A percentile compares a stretch with the other conserved stretches of the same genome.
phyloP scores from a whole-genome alignment of 2,329 filamentous ascomycete species.

The Cercospora zeina region DNA sequence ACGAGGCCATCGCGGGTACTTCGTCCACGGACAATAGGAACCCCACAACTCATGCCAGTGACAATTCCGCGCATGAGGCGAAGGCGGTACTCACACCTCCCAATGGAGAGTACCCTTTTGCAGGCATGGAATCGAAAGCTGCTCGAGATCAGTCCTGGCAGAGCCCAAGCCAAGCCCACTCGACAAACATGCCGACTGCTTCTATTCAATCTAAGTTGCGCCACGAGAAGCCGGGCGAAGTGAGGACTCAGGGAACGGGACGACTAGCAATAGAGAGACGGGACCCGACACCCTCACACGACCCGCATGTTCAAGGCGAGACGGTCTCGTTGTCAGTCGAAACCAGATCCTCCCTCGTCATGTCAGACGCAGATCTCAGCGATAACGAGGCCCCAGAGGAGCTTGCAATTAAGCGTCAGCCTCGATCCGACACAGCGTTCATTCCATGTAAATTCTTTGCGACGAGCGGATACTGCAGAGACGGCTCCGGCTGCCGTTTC shows the following conservation, averaged over 20 bases:
- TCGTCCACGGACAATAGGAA: not conserved
- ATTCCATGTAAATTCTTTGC: constrained; percentile 38
- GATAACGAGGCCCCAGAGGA: constrained; percentile 41
- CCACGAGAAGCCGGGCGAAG: not conserved
- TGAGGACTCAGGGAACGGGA: not conserved
- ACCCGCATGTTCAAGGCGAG: not conserved
- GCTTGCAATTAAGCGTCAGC: constrained; percentile 41
- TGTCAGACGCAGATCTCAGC: not conserved
- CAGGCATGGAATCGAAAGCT: not conserved
- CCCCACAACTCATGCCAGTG: not conserved
- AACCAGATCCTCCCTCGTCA: not conserved
- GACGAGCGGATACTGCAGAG: constrained; percentile 38
- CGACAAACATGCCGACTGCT: not conserved
- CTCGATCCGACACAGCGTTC: constrained; percentile 5
- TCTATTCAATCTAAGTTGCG: not conserved
- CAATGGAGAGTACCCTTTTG: not conserved
- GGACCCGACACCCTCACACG: not conserved
- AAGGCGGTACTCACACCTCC: not conserved
- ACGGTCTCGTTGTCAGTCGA: not conserved
- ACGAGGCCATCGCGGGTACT: constrained; percentile 2
- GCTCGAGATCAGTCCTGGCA: not conserved
- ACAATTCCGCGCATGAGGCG: not conserved
- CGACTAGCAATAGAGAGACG: not conserved
- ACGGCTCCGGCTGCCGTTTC: constrained; percentile 39
- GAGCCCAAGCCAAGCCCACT: not conserved